Conservation (phyloP, 164 flowering plant genomes). For the Vitis amurensis region DNA sequence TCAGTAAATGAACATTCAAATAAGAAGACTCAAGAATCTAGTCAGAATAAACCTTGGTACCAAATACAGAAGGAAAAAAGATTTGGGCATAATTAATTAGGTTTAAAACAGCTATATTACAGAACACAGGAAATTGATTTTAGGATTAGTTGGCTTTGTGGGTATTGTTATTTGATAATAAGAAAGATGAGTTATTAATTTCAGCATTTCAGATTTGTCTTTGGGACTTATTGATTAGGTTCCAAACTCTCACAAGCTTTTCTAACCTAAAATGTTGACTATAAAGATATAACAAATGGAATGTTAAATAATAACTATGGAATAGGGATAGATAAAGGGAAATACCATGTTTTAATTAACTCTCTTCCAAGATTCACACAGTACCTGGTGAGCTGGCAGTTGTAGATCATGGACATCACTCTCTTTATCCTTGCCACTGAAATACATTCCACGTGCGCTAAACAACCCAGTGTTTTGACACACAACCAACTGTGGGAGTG, state of each 20-base stretch:
- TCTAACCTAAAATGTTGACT: neutral
- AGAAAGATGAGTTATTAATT: no score
- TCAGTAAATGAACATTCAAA: no score
- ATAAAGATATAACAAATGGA: neutral
- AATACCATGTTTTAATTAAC: neutral
- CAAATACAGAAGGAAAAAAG: no score
- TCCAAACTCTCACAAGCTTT: neutral
- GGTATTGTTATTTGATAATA: no score
- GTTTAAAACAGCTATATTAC: no score
- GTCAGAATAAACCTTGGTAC: no score
- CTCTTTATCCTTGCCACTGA: conserved; percentile 97
- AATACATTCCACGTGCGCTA: conserved; percentile 99
- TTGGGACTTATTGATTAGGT: no score
- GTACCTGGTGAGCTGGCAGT: conserved; percentile 89
- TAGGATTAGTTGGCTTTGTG: no score
- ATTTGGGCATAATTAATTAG: no score
- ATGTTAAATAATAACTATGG: neutral
- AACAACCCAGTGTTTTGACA: conserved; percentile 96
- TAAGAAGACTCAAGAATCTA: no score
- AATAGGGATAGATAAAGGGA: neutral
- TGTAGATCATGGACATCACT: conserved; percentile 99
- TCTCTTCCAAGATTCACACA: neutral
- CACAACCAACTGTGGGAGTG: conserved; percentile 99
- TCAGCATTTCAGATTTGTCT: no score
- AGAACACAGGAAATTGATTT: no score